Evolutionary conservation across 2,329 filamentous ascomycete genomes (phyloP).

Genomic region (Fusarium pseudonygamai): DNA sequence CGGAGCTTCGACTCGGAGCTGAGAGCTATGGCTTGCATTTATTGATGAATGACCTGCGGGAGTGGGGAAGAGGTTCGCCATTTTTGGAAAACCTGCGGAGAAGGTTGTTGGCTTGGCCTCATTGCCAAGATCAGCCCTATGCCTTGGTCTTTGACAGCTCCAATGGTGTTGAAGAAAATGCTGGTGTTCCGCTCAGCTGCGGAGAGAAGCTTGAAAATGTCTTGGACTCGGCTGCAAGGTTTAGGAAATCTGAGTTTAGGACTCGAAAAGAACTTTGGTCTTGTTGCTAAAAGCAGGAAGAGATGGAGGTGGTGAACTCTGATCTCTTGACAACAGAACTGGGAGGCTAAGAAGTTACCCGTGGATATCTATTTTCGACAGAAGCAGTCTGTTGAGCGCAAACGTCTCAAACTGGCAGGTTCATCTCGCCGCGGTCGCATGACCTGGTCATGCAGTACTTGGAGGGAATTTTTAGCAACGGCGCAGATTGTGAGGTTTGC

Average conservation of each 20-base stretch:
- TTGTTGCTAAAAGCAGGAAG: neutral
- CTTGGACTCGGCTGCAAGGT: neutral
- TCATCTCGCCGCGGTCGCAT: neutral
- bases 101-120: neutral
- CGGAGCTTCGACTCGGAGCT: neutral
- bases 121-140: neutral
- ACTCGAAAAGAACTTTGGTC: neutral
- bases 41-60: neutral
- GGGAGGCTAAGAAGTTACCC: too few relatives aligned
- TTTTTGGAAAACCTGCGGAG: neutral
- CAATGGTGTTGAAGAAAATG: neutral
- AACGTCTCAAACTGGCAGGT: neutral
- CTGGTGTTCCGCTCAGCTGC: neutral
- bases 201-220: neutral
- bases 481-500: fast-evolving
- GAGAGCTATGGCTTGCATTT: neutral
- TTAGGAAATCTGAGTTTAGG: neutral
- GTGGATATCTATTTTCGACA: fast-evolving
- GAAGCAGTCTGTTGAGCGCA: neutral
- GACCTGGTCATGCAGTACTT: neutral
- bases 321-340: fast-evolving
- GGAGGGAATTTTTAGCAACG: fast-evolving
- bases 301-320: neutral
- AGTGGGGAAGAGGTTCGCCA: neutral
- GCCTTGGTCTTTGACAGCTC: neutral